Base-by-base conservation (phyloP, 129 eudicot genomes). In the Arctium lappa region DNA sequence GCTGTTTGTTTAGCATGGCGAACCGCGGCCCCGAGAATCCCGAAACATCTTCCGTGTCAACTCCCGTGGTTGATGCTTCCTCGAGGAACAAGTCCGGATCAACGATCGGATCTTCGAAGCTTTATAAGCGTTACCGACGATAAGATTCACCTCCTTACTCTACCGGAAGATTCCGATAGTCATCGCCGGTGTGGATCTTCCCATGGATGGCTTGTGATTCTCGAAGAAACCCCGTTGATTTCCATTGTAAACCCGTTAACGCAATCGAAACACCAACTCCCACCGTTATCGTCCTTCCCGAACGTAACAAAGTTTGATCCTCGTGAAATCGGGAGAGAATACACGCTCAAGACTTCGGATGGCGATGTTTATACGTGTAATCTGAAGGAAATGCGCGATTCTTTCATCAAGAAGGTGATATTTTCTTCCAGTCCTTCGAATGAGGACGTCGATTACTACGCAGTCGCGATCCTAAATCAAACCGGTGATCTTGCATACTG, bases 121-220 rank as follows among this genome's bases (percentile, higher is more conserved):
- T 90, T 94, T 73, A 78, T 79, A 69, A 83, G 78, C 81, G 82
- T 90, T 5, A 68, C 86, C 3, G 87, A 82, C 33, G 72, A 78
- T 13, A 89, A 86, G 42, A 22, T 83, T 15, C 92, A 90, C 74
- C 79, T 72, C 50, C 75, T 92, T 76, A 60, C 27, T 38, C 82
- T 90, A 1, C 92, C 94, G 0, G 91, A 89, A 78, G 90, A 89
- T 81, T 82, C 93, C 4, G 72, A 27, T 46, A 76, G 79, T 62
- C 90, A 89, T 56, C 93, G 97, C 18, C 83, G 92, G n/a, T 87
- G 93, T 76, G 98, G 98, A 36, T 94, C 98, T 10, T 94, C 98
- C 2, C 83, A 84, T 65, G 97, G 98, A 29, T 92, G 91, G 92
- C 90, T 94, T 8, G 86, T 88, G 7, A 71, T 89, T 60, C 79